These are phyloP conservation scores for Stemphylium beticola DNA, from an alignment of 2,329 filamentous ascomycete genomes.

Conservation along the genomic window DNA sequence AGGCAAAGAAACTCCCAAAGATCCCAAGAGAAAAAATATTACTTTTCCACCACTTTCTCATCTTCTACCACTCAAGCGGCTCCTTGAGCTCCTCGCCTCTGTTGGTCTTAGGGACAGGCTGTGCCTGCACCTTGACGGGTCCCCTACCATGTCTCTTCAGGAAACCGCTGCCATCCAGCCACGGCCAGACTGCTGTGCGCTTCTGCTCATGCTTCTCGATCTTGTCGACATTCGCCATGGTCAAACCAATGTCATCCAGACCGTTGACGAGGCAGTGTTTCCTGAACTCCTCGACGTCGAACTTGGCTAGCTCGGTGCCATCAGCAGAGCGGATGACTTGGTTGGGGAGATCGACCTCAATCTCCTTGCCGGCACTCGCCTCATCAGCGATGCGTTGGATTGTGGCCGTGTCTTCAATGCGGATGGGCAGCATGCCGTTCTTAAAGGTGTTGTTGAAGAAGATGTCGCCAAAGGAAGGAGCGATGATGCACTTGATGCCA, in stretches of 20 bases:
- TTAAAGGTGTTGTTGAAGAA: slow-evolving; percentile 99
- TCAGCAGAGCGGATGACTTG: slow-evolving; percentile 79
- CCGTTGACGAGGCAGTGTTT: slow-evolving; percentile 95
- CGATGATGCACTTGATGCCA: slow-evolving; percentile 92
- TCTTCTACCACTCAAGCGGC: slow-evolving; percentile 81
- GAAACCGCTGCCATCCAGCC: slow-evolving; percentile 88
- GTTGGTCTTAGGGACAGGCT: slow-evolving; percentile 85
- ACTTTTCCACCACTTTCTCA: background rate
- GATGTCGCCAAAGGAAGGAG: slow-evolving; percentile 86
- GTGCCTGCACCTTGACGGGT: slow-evolving; percentile 68
- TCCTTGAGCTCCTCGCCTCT: slow-evolving; percentile 82
- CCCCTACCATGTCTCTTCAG: slow-evolving; percentile 64
- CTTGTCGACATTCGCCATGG: slow-evolving; percentile 89
- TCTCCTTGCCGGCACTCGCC: slow-evolving; percentile 77
- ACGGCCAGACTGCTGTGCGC: slow-evolving; percentile 79
- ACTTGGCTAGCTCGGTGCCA: slow-evolving; percentile 76
- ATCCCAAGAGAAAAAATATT: background rate
- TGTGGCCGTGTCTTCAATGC: slow-evolving; percentile 69
- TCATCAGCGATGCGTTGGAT: slow-evolving; percentile 76
- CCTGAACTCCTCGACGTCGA: slow-evolving; percentile 90
- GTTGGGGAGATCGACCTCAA: slow-evolving; percentile 87
- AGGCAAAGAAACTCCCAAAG: background rate
- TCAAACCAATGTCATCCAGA: slow-evolving; percentile 93
- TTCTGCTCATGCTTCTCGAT: slow-evolving; percentile 82
- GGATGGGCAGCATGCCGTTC: slow-evolving; percentile 95